These are phyloP conservation scores for Phaeosphaeria sp. DNA, from an alignment of 2,329 filamentous ascomycete genomes.

Conservation along the genomic window DNA sequence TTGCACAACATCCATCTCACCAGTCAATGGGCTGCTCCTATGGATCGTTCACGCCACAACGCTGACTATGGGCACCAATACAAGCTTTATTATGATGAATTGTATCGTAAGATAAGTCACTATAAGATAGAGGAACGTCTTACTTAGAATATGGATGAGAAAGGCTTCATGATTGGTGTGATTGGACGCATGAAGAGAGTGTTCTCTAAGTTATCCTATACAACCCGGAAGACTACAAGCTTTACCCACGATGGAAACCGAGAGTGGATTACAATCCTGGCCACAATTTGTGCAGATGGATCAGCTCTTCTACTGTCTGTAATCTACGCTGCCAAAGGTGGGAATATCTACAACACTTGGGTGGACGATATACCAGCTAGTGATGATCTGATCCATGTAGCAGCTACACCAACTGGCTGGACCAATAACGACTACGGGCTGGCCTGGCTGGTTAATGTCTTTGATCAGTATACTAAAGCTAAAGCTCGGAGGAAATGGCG, in stretches of 20 bases:
- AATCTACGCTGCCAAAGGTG: slow-evolving; percentile 10
- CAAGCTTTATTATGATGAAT: no score
- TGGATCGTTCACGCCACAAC: no score
- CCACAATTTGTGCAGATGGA: slow-evolving; percentile 15
- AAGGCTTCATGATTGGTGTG: slow-evolving; percentile 1
- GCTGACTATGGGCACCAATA: no score
- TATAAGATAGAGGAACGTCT: no score
- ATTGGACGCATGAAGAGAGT: slow-evolving; percentile 5
- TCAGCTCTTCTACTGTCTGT: slow-evolving; percentile 7
- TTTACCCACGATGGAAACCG: no score
- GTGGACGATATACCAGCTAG: no score
- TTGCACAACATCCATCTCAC: no score
- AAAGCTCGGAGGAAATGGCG: slow-evolving; percentile 4
- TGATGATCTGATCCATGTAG: not conserved
- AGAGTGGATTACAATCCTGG: slow-evolving; percentile 13
- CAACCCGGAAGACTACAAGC: not conserved
- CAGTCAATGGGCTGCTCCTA: no score
- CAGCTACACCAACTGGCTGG: slow-evolving; percentile 15
- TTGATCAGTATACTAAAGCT: slow-evolving; percentile 4
- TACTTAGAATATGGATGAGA: no score
- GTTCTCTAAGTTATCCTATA: slow-evolving; percentile 2
- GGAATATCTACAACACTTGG: no score
- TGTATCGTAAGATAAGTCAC: no score
- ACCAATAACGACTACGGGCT: slow-evolving; percentile 10
- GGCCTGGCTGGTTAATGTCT: no score